Conservation (phyloP, 1,284 basidiomycete species). For the Boletus mariae region DNA sequence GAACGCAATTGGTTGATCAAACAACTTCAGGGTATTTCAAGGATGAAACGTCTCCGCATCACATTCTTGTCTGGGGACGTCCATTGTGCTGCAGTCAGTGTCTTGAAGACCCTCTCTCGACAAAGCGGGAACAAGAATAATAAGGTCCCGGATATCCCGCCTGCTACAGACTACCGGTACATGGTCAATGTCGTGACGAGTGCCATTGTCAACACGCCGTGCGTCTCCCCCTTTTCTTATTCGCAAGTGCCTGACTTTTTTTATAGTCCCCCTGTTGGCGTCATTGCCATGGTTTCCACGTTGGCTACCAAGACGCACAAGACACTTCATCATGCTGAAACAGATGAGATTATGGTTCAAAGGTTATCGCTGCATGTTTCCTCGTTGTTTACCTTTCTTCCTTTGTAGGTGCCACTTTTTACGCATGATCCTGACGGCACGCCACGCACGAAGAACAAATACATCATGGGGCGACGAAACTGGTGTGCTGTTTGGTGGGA, state of each 20-base stretch:
- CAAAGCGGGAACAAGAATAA: conserved; percentile 32
- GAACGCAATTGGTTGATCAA: conserved; percentile 91
- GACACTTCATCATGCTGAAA: conserved; percentile 69
- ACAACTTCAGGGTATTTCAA: conserved; percentile 70
- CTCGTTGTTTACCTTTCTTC: neutral
- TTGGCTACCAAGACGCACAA: conserved; percentile 83
- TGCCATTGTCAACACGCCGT: conserved; percentile 82
- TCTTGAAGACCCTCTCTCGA: conserved; percentile 61
- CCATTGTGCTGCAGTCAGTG: conserved; percentile 81
- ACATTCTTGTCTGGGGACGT: conserved; percentile 91
- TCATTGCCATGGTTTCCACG: conserved; percentile 77
- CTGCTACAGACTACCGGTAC: conserved; percentile 70
- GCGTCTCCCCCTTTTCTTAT: conserved; percentile 29
- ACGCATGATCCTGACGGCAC: conserved; percentile 74
- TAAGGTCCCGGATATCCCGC: conserved; percentile 44
- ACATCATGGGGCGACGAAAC: conserved; percentile 86
- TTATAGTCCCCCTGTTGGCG: conserved; percentile 65
- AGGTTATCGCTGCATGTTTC: neutral
- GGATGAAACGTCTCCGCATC: conserved; percentile 60
- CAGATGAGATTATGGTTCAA: conserved; percentile 83
- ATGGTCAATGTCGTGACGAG: conserved; percentile 84
- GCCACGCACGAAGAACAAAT: conserved; percentile 59
- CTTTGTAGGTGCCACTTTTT: conserved; percentile 73
- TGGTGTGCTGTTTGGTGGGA: conserved; percentile 81
- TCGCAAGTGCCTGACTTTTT: neutral